phyloP scores from a whole-genome alignment of 2,329 filamentous ascomycete genomes.

The Paraphoma chrysanthemicola region DNA sequence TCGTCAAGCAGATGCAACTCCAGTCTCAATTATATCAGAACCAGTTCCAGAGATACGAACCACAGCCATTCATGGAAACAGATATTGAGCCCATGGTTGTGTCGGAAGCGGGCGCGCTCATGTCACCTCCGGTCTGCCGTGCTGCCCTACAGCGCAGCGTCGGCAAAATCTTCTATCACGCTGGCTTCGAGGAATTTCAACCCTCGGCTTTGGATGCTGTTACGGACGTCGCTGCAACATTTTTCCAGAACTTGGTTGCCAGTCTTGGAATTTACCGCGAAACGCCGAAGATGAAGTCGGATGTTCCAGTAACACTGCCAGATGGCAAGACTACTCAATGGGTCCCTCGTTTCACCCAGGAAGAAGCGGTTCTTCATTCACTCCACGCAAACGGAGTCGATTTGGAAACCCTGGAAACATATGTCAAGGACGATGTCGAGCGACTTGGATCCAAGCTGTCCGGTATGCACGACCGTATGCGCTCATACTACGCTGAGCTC shows the following conservation, averaged over 20 bases:
- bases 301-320: constrained; percentile 37
- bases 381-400: constrained; percentile 85
- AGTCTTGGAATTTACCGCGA: constrained; percentile 86
- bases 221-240: constrained; percentile 88
- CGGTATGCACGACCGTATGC: constrained; percentile 93
- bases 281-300: constrained; percentile 73
- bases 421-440: constrained; percentile 94
- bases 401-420: constrained; percentile 79
- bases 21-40: constrained; percentile 98
- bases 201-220: constrained; percentile 90
- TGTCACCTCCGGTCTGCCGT: constrained; percentile 82
- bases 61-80: constrained; percentile 83
- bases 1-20: constrained; percentile 99
- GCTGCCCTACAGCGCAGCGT: constrained; percentile 88
- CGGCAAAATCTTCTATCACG: constrained; percentile 93
- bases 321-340: constrained; percentile 51
- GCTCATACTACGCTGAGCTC: constrained; percentile 88
- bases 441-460: constrained; percentile 78
- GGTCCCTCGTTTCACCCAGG: constrained; percentile 76
- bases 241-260: constrained; percentile 82
- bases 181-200: constrained; percentile 96
- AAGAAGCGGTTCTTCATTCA: constrained; percentile 87
- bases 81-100: constrained; percentile 91
- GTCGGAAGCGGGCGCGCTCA: constrained; percentile 85
- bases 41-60: constrained; percentile 96